Conservation (phyloP, 164 flowering plant genomes). For the Magnolia sinica region DNA sequence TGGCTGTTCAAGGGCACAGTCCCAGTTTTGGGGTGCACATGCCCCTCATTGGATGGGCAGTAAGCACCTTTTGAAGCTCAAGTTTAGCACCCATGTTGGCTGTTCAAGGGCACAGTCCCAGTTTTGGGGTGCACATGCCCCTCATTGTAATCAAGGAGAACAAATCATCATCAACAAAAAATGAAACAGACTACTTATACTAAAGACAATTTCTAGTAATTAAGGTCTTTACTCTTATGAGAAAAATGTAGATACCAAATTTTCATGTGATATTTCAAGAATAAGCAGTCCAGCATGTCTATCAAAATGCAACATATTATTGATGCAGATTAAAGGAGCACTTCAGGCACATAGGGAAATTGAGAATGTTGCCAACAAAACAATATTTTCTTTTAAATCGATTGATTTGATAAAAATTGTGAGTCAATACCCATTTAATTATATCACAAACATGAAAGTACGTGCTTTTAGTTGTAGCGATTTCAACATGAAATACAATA, state of each 20-base stretch:
- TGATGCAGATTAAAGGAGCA: neutral
- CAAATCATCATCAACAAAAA: neutral
- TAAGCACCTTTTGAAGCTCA: no score
- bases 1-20: no score
- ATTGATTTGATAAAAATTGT: neutral
- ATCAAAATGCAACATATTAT: neutral
- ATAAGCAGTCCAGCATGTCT: no score
- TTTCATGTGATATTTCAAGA: no score
- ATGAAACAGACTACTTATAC: neutral
- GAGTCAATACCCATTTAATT: neutral
- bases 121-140: neutral
- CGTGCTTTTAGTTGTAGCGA: neutral
- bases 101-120: no score
- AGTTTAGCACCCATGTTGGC: no score
- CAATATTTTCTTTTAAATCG: neutral
- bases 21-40: neutral
- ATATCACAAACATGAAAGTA: neutral
- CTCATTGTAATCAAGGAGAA: neutral
- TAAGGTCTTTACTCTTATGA: no score
- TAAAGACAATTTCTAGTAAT: neutral
- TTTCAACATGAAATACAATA: neutral
- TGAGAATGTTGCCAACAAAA: neutral
- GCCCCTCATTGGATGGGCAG: no score
- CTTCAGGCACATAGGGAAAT: neutral
- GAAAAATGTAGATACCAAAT: no score